Base-by-base conservation (phyloP, 352 stramenopile species). In the Pythium volutum region DNA sequence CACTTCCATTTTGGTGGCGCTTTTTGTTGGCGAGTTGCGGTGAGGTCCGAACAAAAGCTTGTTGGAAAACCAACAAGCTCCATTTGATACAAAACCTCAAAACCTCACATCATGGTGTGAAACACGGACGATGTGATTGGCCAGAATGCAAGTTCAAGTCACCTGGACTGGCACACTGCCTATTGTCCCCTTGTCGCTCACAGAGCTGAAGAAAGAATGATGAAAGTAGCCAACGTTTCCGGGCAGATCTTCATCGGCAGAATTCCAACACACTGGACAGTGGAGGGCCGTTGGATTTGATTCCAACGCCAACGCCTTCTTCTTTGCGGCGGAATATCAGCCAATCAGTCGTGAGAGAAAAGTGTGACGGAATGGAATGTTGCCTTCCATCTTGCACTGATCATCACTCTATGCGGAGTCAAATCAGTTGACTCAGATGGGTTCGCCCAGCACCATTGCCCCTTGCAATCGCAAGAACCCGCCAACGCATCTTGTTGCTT, bases 101-200 rank as follows among this genome's bases (percentile, higher is more conserved):
- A 60, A 60, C 53, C 41, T 50, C n/a, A 18, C 18, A 41, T 15
- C 18, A 41, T 15, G n/a, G 18, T 2, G 20, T 43, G 48, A 43
- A 55, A 55, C 48, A 29, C 42, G 48, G 43, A 9, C 25, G 8
- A 60, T 31, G 1, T 25, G 55, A 55, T 46, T 55, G 55, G 43
- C 16, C 29, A 31, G 43, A 53, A 62, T 25, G n/a, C 54, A 52
- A 50, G 39, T 61, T 50, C 39, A 52, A 52, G 52, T 48, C 39
- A 45, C 39, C 6, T 14, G 18, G 7, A 7, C 12, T 38, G 7
- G 7, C 33, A 14, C 12, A 14, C 33, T 12, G 33, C 33, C n/a
- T 38, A 12, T 38, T 12, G 33, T 14, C 33, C 33, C 33, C 33
- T 38, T 38, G 33, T 38, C 33, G 33, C 33, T 12, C 33, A 38